Conservation (phyloP, 108 stramenopile species). For the Skeletonema tropicum region DNA sequence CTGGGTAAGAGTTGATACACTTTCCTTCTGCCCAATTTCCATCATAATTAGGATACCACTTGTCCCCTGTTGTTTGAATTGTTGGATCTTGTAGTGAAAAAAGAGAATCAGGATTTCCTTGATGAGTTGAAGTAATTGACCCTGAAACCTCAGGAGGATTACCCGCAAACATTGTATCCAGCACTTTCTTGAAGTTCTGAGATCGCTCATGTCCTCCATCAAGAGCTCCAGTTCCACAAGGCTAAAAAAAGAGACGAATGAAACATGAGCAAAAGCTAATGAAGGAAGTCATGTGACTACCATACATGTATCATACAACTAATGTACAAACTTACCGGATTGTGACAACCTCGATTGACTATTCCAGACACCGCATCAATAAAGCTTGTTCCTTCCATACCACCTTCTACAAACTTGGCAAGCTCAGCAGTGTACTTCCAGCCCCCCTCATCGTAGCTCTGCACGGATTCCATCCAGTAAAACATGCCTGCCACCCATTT, state of each 20-base stretch:
- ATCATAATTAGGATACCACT: constrained; percentile 22
- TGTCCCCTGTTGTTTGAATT: background rate
- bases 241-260: background rate
- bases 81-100: background rate
- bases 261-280: background rate
- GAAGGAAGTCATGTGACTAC: no score
- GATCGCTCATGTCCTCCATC: constrained; percentile 22
- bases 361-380: constrained; percentile 32
- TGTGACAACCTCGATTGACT: constrained; percentile 43
- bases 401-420: constrained; percentile 36
- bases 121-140: background rate
- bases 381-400: constrained; percentile 24
- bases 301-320: no score
- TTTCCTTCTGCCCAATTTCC: constrained; percentile 11
- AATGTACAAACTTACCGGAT: constrained; percentile 13
- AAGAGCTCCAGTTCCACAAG: background rate
- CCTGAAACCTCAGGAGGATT: constrained; percentile 10
- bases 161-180: constrained; percentile 27
- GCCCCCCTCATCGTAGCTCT: constrained; percentile 40
- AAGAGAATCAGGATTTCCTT: background rate
- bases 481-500: constrained; percentile 53
- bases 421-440: constrained; percentile 44
- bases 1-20: constrained; percentile 6
- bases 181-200: constrained; percentile 42
- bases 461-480: constrained; percentile 53